Conservation (phyloP, 116 monocot species). For the Phalaenopsis hybrid region DNA sequence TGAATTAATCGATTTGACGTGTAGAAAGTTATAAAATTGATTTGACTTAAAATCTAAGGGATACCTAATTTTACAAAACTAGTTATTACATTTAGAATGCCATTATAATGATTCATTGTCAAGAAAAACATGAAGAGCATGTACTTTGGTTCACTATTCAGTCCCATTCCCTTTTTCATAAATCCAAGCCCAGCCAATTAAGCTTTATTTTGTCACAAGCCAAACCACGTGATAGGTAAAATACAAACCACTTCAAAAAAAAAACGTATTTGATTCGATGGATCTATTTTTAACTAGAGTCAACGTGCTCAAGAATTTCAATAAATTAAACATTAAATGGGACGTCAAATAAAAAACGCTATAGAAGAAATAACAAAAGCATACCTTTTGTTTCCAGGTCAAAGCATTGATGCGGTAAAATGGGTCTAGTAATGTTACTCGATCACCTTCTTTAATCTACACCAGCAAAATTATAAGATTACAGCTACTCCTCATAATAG, state of each 20-base stretch:
- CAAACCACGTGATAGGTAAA: neutral
- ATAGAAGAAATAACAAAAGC: neutral
- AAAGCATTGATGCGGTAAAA: conserved; percentile 39
- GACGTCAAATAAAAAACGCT: neutral
- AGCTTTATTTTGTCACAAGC: neutral
- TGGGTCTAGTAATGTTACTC: conserved; percentile 65
- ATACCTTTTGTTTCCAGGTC: conserved; percentile 79
- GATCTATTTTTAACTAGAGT: neutral
- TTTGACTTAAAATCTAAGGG: too few relatives aligned
- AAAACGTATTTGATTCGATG: neutral
- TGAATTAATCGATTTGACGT: too few relatives aligned
- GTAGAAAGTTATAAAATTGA: too few relatives aligned
- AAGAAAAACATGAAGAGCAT: neutral
- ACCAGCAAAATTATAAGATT: neutral
- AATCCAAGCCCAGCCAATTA: neutral
- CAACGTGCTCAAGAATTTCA: neutral
- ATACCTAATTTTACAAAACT: too few relatives aligned
- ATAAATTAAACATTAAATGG: neutral
- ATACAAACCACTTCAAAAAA: neutral
- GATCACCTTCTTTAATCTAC: conserved; percentile 89
- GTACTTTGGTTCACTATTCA: neutral
- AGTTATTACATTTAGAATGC: neutral
- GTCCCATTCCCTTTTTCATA: neutral
- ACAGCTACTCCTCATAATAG: neutral
- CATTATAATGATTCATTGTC: neutral